Conservation (phyloP, 2,329 filamentous ascomycete species). For the Alternaria panax region DNA sequence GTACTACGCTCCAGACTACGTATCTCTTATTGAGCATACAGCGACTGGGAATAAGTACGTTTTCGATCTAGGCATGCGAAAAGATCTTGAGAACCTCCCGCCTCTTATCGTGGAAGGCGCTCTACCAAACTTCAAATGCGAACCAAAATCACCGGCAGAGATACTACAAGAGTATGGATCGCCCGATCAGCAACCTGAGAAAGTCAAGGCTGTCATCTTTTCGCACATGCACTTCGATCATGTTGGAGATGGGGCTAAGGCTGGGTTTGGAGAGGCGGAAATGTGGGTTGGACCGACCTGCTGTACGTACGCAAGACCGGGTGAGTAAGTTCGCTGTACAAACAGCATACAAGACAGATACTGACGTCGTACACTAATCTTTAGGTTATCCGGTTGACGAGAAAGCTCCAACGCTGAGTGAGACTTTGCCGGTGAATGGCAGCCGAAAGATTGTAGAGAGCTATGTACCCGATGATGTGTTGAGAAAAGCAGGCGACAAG, state of each 20-base stretch:
- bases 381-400: conserved; percentile 32
- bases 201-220: conserved; percentile 53
- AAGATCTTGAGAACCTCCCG: conserved; percentile 54
- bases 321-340: not conserved
- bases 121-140: conserved; percentile 51
- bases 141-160: conserved; percentile 36
- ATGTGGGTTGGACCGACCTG: conserved; percentile 51
- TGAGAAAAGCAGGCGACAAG: conserved; percentile 31
- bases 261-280: conserved; percentile 45
- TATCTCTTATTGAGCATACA: conserved; percentile 41
- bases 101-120: conserved; percentile 50
- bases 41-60: conserved; percentile 51
- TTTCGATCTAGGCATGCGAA: conserved; percentile 64
- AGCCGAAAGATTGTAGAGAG: conserved; percentile 53
- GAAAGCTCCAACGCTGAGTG: conserved; percentile 45
- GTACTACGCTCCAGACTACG: conserved; percentile 42
- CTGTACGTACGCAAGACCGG: conserved; percentile 42
- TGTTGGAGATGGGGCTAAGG: conserved; percentile 50
- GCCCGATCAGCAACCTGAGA: conserved; percentile 44
- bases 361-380: not conserved
- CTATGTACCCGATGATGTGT: conserved; percentile 39
- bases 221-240: conserved; percentile 53
- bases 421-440: conserved; percentile 53
- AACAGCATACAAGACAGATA: not conserved
- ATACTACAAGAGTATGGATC: conserved; percentile 37